Base-by-base conservation (phyloP, 768 basidiomycete species). In the Hydnomerulius pinastri region DNA sequence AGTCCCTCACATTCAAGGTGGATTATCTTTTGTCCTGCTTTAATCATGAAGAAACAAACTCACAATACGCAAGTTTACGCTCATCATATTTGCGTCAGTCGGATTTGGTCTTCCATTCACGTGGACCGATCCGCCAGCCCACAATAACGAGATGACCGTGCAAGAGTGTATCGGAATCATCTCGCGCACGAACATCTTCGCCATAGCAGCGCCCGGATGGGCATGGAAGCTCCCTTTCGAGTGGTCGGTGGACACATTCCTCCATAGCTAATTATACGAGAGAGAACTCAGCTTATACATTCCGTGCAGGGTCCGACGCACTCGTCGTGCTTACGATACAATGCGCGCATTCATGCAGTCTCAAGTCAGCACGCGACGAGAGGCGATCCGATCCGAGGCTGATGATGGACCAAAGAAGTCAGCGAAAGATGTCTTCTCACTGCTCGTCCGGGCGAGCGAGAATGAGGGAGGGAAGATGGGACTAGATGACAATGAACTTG, bases 71-170 rank as follows among this genome's bases (percentile, higher is more conserved):
- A 20, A 65, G 57, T 64, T 61, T 13, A 52, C 54, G 12, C 50
- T 64, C 37, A 54, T 48, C 18, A 55, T 66, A 18, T 51, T 64
- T 39, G 53, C 61, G 11, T 63, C 58, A 2, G 59, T 51, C 24
- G 58, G 58, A 21, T 66, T 66, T 17, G 58, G 63, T 21, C 39
- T 66, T 37, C 56, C 61, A 30, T 61, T 56, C 43, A 51, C 54
- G 27, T 64, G 64, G 61, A 21, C 32, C 9, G 38, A 53, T 24
- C 48, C 49, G 2, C 58, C 64, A 40, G 35, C 39, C 23, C 41
- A 55, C 9, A 39, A 53, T 37, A 54, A 46, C 32, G 52, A 63
- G 45, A 58, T 64, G 51, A 43, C 39, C 7, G 38, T 64, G 27
- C 58, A 55, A 28, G 51, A 66, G n/a, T 58, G 58, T 37, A 25